Evolutionary conservation across 805 yeast species (phyloP).

Genomic region (Vanderwaltozyma tropicalis): DNA sequence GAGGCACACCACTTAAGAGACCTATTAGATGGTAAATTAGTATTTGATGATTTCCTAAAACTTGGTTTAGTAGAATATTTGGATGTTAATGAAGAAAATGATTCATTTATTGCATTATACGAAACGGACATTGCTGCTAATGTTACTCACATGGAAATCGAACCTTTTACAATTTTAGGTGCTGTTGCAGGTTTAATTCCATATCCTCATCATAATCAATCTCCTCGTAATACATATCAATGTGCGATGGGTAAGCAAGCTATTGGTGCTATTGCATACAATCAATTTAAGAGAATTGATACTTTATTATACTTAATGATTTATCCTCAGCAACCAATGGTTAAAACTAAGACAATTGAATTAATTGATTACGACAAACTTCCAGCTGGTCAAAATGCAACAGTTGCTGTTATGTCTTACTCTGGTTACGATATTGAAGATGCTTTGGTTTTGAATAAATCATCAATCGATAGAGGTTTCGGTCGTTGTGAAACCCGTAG

Average conservation of each 20-base stretch:
- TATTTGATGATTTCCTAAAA: conserved; percentile 81
- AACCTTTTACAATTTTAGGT: conserved; percentile 95
- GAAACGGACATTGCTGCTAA: conserved; percentile 49
- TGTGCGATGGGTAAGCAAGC: conserved; percentile 99
- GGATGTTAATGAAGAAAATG: conserved; percentile 96
- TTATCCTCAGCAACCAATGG: conserved; percentile 99
- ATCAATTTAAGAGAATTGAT: conserved; percentile 91
- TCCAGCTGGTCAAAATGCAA: conserved; percentile 98
- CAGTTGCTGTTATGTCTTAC: conserved; percentile 98
- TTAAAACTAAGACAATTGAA: conserved; percentile 93
- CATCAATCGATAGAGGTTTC: conserved; percentile 91
- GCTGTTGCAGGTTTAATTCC: conserved; percentile 98
- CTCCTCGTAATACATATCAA: conserved; percentile 98
- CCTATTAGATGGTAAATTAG: conserved; percentile 59
- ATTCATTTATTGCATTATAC: conserved; percentile 82
- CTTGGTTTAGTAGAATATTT: conserved; percentile 88
- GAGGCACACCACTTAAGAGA: conserved; percentile 55
- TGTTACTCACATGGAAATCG: conserved; percentile 88
- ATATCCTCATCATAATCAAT: conserved; percentile 98
- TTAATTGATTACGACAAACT: conserved; percentile 88
- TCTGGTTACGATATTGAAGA: conserved; percentile 99
- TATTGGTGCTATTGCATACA: conserved; percentile 97
- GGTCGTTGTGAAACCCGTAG: conserved; percentile 95
- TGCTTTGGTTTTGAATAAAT: conserved; percentile 88
- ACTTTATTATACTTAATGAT: conserved; percentile 90